Conservation (phyloP, 2,329 filamentous ascomycete species). For the Cladophialophora bantiana region DNA sequence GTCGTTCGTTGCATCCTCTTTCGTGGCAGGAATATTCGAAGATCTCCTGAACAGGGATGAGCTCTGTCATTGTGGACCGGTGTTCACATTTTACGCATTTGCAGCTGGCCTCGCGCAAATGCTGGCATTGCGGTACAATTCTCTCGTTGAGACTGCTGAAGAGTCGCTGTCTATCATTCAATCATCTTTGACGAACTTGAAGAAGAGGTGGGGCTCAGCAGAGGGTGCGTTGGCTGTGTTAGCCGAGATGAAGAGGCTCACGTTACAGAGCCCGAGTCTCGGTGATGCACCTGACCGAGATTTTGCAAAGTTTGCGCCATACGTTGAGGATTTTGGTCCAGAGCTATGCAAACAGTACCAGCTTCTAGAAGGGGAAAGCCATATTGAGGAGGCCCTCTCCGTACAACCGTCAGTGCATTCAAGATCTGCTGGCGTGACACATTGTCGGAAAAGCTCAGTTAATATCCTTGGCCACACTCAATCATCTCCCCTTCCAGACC, state of each 20-base stretch:
- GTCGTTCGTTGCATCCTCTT: conserved; percentile 51
- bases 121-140: conserved; percentile 6
- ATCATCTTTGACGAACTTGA: conserved; percentile 16
- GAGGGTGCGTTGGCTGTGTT: conserved; percentile 16
- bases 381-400: not conserved
- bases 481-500: not conserved
- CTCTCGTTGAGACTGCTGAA: not conserved
- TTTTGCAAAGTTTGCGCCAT: conserved; percentile 8
- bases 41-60: conserved; percentile 52
- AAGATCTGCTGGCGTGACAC: not conserved
- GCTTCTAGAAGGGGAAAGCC: conserved; percentile 5
- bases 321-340: conserved; percentile 27
- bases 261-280: not conserved
- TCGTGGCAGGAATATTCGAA: conserved; percentile 52
- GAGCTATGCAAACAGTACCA: conserved; percentile 20
- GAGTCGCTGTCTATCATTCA: conserved; percentile 25
- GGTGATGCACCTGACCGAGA: conserved; percentile 6
- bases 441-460: not conserved
- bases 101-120: conserved; percentile 26
- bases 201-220: conserved; percentile 25
- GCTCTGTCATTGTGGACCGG: conserved; percentile 25
- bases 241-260: conserved; percentile 22
- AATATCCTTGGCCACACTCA: not conserved
- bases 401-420: not conserved
- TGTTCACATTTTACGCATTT: conserved; percentile 27